Percentiles rank a stretch among this genome's conserved stretches.
phyloP scores from a whole-genome alignment of 2,329 filamentous ascomycete species.

The Arachnomyces sp. region DNA sequence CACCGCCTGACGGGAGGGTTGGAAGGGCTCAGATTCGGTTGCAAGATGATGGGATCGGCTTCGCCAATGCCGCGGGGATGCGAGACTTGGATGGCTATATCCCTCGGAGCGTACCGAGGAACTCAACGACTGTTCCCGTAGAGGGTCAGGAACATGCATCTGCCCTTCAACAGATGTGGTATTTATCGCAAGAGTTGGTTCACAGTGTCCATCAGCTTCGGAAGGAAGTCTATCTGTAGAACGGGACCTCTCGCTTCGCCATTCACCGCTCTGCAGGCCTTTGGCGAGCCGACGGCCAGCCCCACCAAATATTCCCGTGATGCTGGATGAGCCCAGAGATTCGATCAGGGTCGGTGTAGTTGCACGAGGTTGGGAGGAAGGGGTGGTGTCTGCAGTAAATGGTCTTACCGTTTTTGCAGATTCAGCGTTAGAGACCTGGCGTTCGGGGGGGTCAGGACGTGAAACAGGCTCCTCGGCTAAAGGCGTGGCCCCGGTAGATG shows the following conservation, averaged over 20 bases:
- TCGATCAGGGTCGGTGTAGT: constrained; percentile 24
- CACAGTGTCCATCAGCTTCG: constrained; percentile 30
- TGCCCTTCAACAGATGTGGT: constrained; percentile 38
- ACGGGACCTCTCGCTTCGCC: constrained; percentile 26
- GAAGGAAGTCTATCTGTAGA: constrained; percentile 28
- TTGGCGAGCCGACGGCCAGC: constrained; percentile 30
- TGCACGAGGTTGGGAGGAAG: constrained; percentile 17
- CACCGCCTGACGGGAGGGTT: constrained; percentile 27
- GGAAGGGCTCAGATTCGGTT: constrained; percentile 26
- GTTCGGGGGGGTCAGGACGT: constrained; percentile 33
- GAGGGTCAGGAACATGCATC: constrained; percentile 31
- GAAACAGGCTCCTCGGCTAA: constrained; percentile 18
- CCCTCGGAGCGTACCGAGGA: constrained; percentile 1
- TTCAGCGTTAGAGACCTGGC: constrained; percentile 39
- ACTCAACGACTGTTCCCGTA: constrained; percentile 19
- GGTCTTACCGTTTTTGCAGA: constrained; percentile 40
- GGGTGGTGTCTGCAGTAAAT: constrained; percentile 19
- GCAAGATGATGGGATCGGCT: constrained; percentile 31
- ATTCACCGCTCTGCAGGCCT: constrained; percentile 29
- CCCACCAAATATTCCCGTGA: constrained; percentile 34
- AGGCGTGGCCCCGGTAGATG: constrained; percentile 12
- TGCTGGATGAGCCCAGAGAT: constrained; percentile 23
- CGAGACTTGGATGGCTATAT: constrained; percentile 10
- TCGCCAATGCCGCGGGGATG: constrained; percentile 24
- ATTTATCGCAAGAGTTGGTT: constrained; percentile 38